Conservation (phyloP, 1,139 yeast genomes). For the Saccharomycopsis crataegensis region DNA sequence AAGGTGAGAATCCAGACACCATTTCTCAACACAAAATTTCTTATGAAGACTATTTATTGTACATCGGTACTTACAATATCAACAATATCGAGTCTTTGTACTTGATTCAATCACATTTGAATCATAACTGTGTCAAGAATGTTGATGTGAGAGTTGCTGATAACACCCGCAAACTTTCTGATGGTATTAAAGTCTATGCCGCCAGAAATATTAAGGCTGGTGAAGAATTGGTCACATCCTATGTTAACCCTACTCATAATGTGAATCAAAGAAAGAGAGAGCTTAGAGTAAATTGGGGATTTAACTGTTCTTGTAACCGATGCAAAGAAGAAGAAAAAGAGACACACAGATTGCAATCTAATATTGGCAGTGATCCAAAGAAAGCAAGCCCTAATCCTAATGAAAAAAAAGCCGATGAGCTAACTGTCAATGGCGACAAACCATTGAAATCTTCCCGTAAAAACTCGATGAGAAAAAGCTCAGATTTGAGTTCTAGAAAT, state of each 20-base stretch:
- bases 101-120: constrained; percentile 59
- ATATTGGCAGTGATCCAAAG: background rate
- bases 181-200: constrained; percentile 56
- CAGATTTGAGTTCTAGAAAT: constrained; percentile 26
- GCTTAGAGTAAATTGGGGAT: constrained; percentile 77
- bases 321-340: constrained; percentile 47
- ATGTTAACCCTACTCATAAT: constrained; percentile 61
- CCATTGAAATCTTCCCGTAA: constrained; percentile 21
- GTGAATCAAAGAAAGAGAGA: constrained; percentile 59
- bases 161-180: constrained; percentile 28
- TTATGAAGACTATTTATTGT: constrained; percentile 49
- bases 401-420: background rate
- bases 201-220: constrained; percentile 50
- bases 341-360: constrained; percentile 22
- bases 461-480: constrained; percentile 27
- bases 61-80: constrained; percentile 67
- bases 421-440: background rate
- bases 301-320: constrained; percentile 59
- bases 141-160: constrained; percentile 48
- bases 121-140: constrained; percentile 73
- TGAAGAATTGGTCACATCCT: constrained; percentile 64
- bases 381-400: background rate
- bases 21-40: constrained; percentile 29
- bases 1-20: background rate
- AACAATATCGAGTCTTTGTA: constrained; percentile 64